Evolutionary conservation across 805 yeast genomes (phyloP), one percentile per base, ranked within the genome.

Genomic region (Metschnikowia dekortorum): DNA sequence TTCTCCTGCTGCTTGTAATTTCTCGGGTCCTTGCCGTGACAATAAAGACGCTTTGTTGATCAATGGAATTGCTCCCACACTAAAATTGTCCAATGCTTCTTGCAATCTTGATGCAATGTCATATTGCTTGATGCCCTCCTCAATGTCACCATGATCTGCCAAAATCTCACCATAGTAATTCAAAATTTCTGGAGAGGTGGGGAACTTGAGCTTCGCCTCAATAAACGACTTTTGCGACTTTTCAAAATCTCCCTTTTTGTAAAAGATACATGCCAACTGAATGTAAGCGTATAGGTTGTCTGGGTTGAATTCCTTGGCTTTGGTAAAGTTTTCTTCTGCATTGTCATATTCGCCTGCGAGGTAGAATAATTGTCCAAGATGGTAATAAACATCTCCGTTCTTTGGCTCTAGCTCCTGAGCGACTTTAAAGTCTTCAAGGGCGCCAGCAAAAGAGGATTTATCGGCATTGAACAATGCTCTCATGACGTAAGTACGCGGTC

Each of bases 121-220:
- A 66, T 90, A 92, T 73, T 89, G 91, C 64, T 82, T 82, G 53
- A 82, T 69, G 51, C 98, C 97, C 53, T 79, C 85, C 31, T 68
- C 78, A 50, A 80, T 71, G 60, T 87, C 89, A 65, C 85, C 86
- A 61, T 79, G 79, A 66, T 92, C 97, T 55, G 88, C 84, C 62
- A 92, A 78, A 46, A 92, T 85, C 74, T 94, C 99, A 64, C 98
- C 99, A 65, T 84, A 90, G 71, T 90, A 94, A 75, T 89, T 91
- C 74, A 94, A 96, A 60, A 90, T 86, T 69, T 89, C 97, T 49
- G 98, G 89, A 47, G 87, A 80, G 26, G 91, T 80, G 59, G 96
- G 91, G 81, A 89, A 89, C 67, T 78, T 78, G 67, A 78, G 75
- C 63, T 80, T 82, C 35, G 92, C 89, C 53, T 79, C 83, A 53